These are phyloP conservation scores for Starmera pachycereana DNA, from an alignment of 805 yeast species.

Conservation along the genomic window DNA sequence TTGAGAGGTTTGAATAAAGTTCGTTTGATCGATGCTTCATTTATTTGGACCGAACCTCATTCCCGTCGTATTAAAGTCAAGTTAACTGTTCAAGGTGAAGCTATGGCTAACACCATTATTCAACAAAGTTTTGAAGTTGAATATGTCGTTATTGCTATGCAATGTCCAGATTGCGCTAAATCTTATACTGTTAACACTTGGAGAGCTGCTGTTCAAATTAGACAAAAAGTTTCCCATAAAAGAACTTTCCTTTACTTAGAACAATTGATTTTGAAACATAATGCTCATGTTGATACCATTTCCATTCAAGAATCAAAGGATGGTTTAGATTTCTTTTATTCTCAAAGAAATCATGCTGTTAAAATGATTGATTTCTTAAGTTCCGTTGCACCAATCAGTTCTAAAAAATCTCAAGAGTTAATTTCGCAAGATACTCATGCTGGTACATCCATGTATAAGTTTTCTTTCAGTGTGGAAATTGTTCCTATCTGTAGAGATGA, in stretches of 20 bases:
- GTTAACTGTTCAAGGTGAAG: conserved; percentile 94
- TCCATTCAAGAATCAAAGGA: conserved; percentile 88
- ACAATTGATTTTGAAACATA: conserved; percentile 86
- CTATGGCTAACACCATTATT: conserved; percentile 79
- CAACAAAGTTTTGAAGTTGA: conserved; percentile 95
- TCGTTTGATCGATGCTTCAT: conserved; percentile 84
- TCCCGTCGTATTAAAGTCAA: conserved; percentile 89
- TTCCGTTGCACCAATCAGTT: conserved; percentile 76
- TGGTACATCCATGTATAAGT: conserved; percentile 79
- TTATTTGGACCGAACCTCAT: conserved; percentile 99
- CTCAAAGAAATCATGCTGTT: conserved; percentile 81
- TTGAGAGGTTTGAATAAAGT: conserved; percentile 82
- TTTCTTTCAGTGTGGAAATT: conserved; percentile 85
- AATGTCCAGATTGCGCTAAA: conserved; percentile 98
- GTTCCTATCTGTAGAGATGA: conserved; percentile 97
- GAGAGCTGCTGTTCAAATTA: conserved; percentile 95
- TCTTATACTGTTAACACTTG: conserved; percentile 95
- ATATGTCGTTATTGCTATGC: conserved; percentile 87
- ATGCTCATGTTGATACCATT: conserved; percentile 89
- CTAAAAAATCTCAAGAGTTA: conserved; percentile 82
- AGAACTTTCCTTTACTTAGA: conserved; percentile 93
- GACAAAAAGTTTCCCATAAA: conserved; percentile 96
- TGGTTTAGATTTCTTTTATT: conserved; percentile 90
- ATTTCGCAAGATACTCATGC: conserved; percentile 89
- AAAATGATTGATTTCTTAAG: conserved; percentile 87